A percentile compares a stretch with the other conserved stretches of the same genome.
These are phyloP conservation scores for Aspergillus pseudotamarii DNA, from an alignment of 2,329 filamentous ascomycete genomes.

Conservation along the genomic window DNA sequence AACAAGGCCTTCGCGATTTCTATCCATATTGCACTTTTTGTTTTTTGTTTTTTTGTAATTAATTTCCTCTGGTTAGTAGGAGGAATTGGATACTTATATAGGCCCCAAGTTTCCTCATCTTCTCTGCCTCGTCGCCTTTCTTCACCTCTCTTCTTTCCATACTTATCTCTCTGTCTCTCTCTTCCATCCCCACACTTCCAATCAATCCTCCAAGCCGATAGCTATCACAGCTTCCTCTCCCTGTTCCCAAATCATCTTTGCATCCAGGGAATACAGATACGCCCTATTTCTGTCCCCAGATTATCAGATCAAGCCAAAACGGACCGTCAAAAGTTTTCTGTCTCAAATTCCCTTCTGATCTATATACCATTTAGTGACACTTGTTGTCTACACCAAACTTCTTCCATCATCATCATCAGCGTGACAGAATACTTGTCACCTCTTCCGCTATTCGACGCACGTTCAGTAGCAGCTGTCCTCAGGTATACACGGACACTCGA, in stretches of 20 bases:
- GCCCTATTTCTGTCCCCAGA: background rate
- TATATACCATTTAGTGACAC: constrained; percentile 16
- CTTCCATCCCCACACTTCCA: background rate
- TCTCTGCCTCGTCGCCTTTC: background rate
- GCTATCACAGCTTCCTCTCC: background rate
- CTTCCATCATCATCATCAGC: constrained; percentile 13
- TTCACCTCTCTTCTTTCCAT: background rate
- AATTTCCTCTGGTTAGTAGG: no score
- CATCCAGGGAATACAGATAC: background rate
- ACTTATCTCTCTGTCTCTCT: background rate
- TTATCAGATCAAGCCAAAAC: constrained; percentile 9
- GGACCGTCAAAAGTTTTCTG: constrained; percentile 4
- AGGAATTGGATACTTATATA: constrained; percentile 4
- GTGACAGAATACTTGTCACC: constrained; percentile 11
- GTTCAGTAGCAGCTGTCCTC: constrained; percentile 13
- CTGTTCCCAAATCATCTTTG: background rate
- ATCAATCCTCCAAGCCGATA: background rate
- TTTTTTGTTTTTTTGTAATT: background rate
- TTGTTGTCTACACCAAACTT: constrained; percentile 10
- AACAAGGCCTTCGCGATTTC: no score
- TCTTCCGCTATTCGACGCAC: constrained; percentile 15
- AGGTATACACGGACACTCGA: background rate
- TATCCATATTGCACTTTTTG: no score
- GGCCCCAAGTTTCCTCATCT: constrained; percentile 1
- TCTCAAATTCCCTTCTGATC: constrained; percentile 8